phyloP scores from a whole-genome alignment of 1,284 basidiomycete genomes.

The Sporisorium scitamineum region DNA sequence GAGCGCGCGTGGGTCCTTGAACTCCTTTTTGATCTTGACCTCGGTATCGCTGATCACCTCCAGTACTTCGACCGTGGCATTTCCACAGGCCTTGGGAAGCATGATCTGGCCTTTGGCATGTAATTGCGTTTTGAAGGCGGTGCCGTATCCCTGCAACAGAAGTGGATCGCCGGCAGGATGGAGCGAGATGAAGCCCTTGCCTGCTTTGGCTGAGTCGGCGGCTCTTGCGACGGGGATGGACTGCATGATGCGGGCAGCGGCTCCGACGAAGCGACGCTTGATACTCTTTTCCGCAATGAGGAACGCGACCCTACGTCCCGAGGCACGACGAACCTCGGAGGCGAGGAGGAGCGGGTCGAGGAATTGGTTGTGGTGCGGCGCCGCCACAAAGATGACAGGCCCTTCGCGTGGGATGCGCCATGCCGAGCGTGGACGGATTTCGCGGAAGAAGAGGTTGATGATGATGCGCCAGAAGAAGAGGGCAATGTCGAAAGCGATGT shows the following conservation, averaged over 20 bases:
- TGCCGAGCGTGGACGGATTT: conserved; percentile 92
- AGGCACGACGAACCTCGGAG: conserved; percentile 85
- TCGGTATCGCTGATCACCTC: conserved; percentile 92
- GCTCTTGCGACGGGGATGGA: conserved; percentile 84
- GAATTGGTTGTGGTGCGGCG: conserved; percentile 98
- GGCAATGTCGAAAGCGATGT: conserved; percentile 69
- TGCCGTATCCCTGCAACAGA: conserved; percentile 81
- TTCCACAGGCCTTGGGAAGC: conserved; percentile 85
- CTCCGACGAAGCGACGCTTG: conserved; percentile 83
- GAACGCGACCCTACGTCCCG: conserved; percentile 85
- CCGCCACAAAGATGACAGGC: conserved; percentile 94
- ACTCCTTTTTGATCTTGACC: conserved; percentile 83
- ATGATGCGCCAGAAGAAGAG: conserved; percentile 76
- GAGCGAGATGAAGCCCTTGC: conserved; percentile 80
- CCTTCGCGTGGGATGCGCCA: conserved; percentile 91
- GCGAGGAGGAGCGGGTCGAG: conserved; percentile 91
- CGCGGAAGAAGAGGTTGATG: conserved; percentile 96
- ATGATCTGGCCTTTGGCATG: conserved; percentile 85
- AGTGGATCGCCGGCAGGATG: conserved; percentile 74
- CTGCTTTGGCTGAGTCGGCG: conserved; percentile 85
- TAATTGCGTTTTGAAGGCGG: conserved; percentile 83
- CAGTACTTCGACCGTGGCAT: conserved; percentile 83
- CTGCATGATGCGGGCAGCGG: conserved; percentile 86
- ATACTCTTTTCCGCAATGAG: conserved; percentile 93
- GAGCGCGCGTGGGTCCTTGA: conserved; percentile 71